Conservation (phyloP, 371 early-diverging fungal genomes). For the Rhizopus arrhizus region DNA sequence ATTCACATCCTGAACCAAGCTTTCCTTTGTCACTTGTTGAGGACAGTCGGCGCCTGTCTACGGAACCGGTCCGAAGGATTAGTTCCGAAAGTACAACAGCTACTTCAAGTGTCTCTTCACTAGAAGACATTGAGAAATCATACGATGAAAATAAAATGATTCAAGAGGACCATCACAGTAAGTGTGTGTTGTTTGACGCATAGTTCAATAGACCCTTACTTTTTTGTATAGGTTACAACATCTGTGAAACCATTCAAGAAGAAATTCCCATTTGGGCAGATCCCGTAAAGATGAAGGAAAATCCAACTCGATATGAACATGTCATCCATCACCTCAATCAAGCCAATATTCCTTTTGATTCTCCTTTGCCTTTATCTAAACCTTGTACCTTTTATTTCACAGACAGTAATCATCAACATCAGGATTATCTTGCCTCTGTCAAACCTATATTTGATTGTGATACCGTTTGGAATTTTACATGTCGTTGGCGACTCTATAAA, state of each 20-base stretch:
- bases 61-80: constrained; percentile 29
- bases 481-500: constrained; percentile 57
- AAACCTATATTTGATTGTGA: constrained; percentile 51
- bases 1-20: constrained; percentile 61
- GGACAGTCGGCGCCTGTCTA: constrained; percentile 15
- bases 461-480: constrained; percentile 57
- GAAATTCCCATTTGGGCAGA: constrained; percentile 47
- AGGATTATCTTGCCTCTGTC: constrained; percentile 51
- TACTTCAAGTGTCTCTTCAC: constrained; percentile 16
- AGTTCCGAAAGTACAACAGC: constrained; percentile 22
- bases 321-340: constrained; percentile 30
- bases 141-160: neutral
- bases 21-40: constrained; percentile 28
- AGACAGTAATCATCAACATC: constrained; percentile 47
- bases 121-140: neutral
- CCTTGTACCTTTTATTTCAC: constrained; percentile 52
- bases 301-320: constrained; percentile 36
- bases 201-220: too few relatives aligned
- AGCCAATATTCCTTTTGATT: constrained; percentile 16
- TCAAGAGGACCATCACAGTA: too few relatives aligned
- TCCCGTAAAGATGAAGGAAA: constrained; percentile 33
- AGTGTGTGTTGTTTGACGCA: too few relatives aligned
- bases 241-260: too few relatives aligned
- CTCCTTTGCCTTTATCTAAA: constrained; percentile 26
- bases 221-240: too few relatives aligned